Conservation (phyloP, 306 rosid genomes). For the Pyrus bretschneideri region DNA sequence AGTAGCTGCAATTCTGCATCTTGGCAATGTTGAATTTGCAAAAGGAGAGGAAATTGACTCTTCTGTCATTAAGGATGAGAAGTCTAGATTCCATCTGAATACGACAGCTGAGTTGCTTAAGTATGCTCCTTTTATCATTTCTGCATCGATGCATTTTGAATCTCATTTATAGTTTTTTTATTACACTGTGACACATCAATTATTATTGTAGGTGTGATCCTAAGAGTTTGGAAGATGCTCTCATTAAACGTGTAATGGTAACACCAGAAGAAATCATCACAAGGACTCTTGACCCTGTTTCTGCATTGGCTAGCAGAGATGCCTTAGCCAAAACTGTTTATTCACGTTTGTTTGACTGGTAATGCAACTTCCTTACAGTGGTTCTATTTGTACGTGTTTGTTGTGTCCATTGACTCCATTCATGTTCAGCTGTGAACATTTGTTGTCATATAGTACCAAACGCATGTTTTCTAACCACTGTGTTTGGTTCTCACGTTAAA, state of each 20-base stretch:
- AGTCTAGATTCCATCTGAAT: conserved; percentile 90
- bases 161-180: neutral
- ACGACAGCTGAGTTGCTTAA: conserved; percentile 82
- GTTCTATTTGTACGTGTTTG: conserved; percentile 6
- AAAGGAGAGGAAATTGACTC: conserved; percentile 95
- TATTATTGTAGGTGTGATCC: conserved; percentile 62
- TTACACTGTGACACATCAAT: neutral
- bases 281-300: conserved; percentile 96
- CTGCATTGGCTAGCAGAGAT: conserved; percentile 94
- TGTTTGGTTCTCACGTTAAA: conserved; percentile 23
- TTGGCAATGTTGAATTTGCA: conserved; percentile 92
- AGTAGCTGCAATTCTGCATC: conserved; percentile 92
- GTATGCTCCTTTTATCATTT: conserved; percentile 37
- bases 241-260: conserved; percentile 97
- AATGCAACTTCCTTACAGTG: conserved; percentile 27
- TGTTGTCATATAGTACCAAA: neutral
- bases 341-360: conserved; percentile 98
- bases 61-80: conserved; percentile 86
- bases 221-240: conserved; percentile 96
- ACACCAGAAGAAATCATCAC: conserved; percentile 98
- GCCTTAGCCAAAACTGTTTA: conserved; percentile 92
- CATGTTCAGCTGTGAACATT: neutral
- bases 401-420: neutral
- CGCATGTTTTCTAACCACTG: neutral
- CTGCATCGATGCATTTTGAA: conserved; percentile 12